Evolutionary conservation across 345 rosid species (phyloP), one percentile per base, ranked within the genome.

Genomic region (Streptanthus diversifolius): DNA sequence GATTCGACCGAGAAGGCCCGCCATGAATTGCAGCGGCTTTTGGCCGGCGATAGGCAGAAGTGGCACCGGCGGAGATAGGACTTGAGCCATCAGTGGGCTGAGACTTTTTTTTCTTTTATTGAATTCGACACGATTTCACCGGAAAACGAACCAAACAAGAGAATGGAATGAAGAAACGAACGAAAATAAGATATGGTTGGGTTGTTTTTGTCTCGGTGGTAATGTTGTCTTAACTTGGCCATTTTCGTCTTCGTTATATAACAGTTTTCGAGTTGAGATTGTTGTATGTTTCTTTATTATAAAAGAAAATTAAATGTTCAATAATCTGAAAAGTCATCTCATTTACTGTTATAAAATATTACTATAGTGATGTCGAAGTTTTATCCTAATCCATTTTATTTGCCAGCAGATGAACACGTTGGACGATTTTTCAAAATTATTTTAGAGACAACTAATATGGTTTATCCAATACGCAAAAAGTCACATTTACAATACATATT

Each of bases 191-290:
- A 35, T 5, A 68, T 5, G 79, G 74, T 41, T 19, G 40, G 63
- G 70, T 68, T 57, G 72, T 68, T 5, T 5, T 73, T 64, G 61
- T 61, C 40, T 15, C 17, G 3, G 32, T 68, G 21, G 74, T 61
- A 14, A 61, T 68, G 74, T 3, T 75, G 65, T 68, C 63, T 75
- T 67, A 68, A 60, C 68, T 61, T 75, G 41, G 70, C 74, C 49
- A 2, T 41, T 68, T 68, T 68, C 51, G 70, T 68, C 0, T 68
- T 53, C 63, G 1, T 75, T 75, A 52, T 75, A 75, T 75, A 75
- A 68, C 41, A 1, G 33, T 68, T 75, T 51, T 43, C n/a, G 41
- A 68, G 54, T 57, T 24, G 71, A 33, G 43, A 18, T 48, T 73
- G 21, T 18, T 36, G 7, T 27, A 57, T 74, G 17, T 56, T 64